Conservation (phyloP, 768 basidiomycete species). For the Lanmaoa rubissima region DNA sequence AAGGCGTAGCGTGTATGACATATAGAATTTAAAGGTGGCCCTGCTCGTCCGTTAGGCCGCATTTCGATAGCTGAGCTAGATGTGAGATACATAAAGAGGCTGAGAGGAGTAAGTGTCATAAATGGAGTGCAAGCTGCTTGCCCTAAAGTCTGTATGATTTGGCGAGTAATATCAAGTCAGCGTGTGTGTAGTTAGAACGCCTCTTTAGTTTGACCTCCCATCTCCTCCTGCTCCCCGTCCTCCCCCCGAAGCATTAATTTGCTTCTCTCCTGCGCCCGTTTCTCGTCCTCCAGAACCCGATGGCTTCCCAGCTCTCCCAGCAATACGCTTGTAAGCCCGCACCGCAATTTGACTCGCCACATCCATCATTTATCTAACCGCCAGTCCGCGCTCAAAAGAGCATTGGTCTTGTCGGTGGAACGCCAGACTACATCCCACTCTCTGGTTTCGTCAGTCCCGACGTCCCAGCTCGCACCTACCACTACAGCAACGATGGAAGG, state of each 20-base stretch:
- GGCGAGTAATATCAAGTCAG: background rate
- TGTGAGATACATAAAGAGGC: too few species aligned
- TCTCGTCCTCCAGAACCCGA: constrained; percentile 37
- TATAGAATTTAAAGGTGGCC: too few species aligned
- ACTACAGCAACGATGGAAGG: constrained; percentile 85
- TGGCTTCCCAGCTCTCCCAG: constrained; percentile 75
- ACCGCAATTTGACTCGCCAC: background rate
- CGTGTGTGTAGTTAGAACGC: background rate
- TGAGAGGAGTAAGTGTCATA: too few species aligned
- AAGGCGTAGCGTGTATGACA: too few species aligned
- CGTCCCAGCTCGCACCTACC: constrained; percentile 68
- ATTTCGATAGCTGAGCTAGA: too few species aligned
- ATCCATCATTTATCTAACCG: constrained; percentile 17
- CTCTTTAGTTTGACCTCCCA: constrained; percentile 25
- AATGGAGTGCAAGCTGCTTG: background rate
- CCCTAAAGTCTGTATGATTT: constrained; percentile 11
- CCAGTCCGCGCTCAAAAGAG: constrained; percentile 94
- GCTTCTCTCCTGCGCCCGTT: constrained; percentile 52
- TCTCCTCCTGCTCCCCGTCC: constrained; percentile 19
- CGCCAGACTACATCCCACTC: constrained; percentile 69
- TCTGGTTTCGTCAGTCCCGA: constrained; percentile 66
- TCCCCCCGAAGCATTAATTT: constrained; percentile 73
- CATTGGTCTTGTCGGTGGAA: constrained; percentile 79
- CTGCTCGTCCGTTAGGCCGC: too few species aligned
- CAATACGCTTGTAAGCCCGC: constrained; percentile 79